Base-by-base conservation (phyloP, 495 filamentous ascomycete species). In the Jackrogersella minutella region DNA sequence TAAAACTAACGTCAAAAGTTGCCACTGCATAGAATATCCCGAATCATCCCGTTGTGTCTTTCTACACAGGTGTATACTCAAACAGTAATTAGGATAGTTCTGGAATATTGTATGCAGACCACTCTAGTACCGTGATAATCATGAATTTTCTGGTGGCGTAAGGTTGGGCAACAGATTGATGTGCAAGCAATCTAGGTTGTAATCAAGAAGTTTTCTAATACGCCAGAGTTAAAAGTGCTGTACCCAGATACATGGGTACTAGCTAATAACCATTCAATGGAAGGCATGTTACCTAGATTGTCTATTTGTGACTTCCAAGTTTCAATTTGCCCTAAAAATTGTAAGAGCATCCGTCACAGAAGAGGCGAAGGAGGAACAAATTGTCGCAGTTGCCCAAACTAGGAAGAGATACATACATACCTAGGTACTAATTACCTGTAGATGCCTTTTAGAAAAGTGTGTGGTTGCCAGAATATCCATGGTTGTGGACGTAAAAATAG, bases 371-470 rank as follows among this genome's bases (percentile, higher is more conserved):
- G 58, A n/a, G 41, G 55, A 53, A 65, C 59, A 47, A 52, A 62
- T 58, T 53, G 64, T 68, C 58, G 52, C 53, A 62, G 44, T 39
- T 62, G 14, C 44, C 53, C 52, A n/a, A 53, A 58, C 58, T 33
- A 62, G 64, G 58, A 68, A 68, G 52, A 52, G 64, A 62, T 54
- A 52, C 14, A 56, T 55, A 11, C 3, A 22, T 30, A 22, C 49
- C 7, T 31, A 36, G 6, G 33, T 36, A 36, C 33, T n/a, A 10
- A 4, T 10, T 36, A 36, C 33, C n/a, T n/a, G n/a, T n/a, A 31
- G 4, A 31, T 9, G 30, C 9, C 4, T 31, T 5, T 9, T 31
- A 31, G 4, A 9, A 10, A 22, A 14, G 40, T 44, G 16, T 44
- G 40, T n/a, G 19, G 16, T 17, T 44, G 16, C 16, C 8, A 36